phyloP scores from a whole-genome alignment of 75 land plant genomes.

The Pinus taeda region DNA sequence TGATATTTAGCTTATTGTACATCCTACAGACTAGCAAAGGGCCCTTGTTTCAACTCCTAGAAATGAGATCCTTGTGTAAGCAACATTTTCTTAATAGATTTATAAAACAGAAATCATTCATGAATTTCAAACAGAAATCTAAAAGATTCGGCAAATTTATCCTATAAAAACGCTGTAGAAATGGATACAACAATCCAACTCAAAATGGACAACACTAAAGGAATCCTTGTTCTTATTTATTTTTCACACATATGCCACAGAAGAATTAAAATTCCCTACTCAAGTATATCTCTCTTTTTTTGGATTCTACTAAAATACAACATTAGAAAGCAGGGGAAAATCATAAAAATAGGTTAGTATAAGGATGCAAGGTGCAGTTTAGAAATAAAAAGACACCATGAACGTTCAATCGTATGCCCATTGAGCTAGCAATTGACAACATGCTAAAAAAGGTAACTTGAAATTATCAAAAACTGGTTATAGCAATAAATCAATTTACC shows the following conservation, averaged over 20 bases:
- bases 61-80: neutral
- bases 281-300: neutral
- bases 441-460: neutral
- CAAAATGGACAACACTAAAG: neutral
- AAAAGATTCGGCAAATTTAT: neutral
- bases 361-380: neutral
- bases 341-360: neutral
- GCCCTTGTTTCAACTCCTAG: neutral
- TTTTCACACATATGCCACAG: neutral
- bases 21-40: neutral
- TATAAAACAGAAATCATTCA: too few relatives aligned
- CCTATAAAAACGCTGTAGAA: neutral
- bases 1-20: neutral
- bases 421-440: neutral
- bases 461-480: neutral
- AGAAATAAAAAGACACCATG: neutral
- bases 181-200: neutral
- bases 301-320: neutral
- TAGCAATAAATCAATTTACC: constrained; percentile 12
- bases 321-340: neutral
- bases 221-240: neutral
- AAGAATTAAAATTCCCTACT: neutral
- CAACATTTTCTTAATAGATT: too few relatives aligned
- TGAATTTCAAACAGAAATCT: neutral
- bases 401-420: neutral